A percentile compares a stretch with the other conserved stretches of the same genome.
Evolutionary conservation across 148 eudicot species (phyloP).

Genomic region (Rhododendron henanense): DNA sequence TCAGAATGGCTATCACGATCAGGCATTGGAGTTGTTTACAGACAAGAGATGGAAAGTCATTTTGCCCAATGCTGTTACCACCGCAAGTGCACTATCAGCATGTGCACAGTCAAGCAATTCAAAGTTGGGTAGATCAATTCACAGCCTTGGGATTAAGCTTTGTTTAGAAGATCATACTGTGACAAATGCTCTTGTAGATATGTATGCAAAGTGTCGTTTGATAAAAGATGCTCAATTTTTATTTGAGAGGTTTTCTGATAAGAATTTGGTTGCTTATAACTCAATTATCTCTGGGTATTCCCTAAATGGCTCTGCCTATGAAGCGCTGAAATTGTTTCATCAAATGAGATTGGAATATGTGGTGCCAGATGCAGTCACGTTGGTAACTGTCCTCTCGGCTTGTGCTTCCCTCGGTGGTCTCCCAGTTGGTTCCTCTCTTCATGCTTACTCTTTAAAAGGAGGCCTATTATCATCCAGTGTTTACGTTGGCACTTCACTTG

Average conservation of each 20-base stretch:
- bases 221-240: slow-evolving; percentile 36
- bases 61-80: slow-evolving; percentile 54
- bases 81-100: slow-evolving; percentile 70
- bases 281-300: slow-evolving; percentile 69
- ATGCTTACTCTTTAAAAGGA: slow-evolving; percentile 44
- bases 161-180: slow-evolving; percentile 49
- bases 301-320: slow-evolving; percentile 46
- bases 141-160: slow-evolving; percentile 51
- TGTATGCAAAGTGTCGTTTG: slow-evolving; percentile 68
- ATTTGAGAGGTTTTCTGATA: slow-evolving; percentile 29
- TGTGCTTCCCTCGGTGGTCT: slow-evolving; percentile 56
- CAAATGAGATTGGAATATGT: slow-evolving; percentile 48
- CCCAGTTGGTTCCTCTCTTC: slow-evolving; percentile 57
- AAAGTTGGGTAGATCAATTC: slow-evolving; percentile 51
- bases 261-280: slow-evolving; percentile 72
- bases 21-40: slow-evolving; percentile 59
- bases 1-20: slow-evolving; percentile 45
- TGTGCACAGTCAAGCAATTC: slow-evolving; percentile 49
- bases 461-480: slow-evolving; percentile 47
- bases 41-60: slow-evolving; percentile 34
- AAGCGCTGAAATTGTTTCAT: slow-evolving; percentile 53
- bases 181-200: slow-evolving; percentile 67
- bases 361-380: slow-evolving; percentile 58
- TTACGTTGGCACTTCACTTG: slow-evolving; percentile 52
- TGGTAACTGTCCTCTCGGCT: slow-evolving; percentile 58